A percentile compares a stretch with the other conserved stretches of the same genome.
phyloP scores from a whole-genome alignment of 78 protist species.

The Isochrysis galbana region DNA sequence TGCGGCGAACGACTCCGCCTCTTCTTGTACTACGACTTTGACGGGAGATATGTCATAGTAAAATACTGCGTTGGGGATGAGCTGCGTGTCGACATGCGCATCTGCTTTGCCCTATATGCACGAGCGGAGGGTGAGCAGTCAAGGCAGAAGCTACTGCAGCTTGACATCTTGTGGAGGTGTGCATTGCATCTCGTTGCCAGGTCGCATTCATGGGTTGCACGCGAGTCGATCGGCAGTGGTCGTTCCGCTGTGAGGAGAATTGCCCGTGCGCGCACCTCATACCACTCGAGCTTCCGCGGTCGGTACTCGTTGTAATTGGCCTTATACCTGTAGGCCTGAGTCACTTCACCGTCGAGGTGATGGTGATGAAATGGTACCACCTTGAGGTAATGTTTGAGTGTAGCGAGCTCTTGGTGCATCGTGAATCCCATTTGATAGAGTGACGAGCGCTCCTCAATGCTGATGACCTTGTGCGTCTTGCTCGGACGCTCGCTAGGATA shows the following conservation, averaged over 20 bases:
- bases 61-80: background rate
- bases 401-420: slow-evolving; percentile 25
- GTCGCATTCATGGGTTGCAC: too few relatives aligned
- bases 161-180: too few relatives aligned
- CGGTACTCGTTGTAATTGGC: slow-evolving; percentile 18
- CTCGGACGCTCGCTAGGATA: background rate
- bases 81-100: background rate
- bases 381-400: background rate
- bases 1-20: background rate
- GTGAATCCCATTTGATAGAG: background rate
- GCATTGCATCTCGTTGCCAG: too few relatives aligned
- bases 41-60: slow-evolving; percentile 22
- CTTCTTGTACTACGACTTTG: background rate
- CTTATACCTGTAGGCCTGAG: background rate
- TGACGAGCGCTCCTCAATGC: background rate
- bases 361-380: background rate
- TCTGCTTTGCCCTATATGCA: slow-evolving; percentile 23
- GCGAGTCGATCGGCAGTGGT: too few relatives aligned
- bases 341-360: background rate
- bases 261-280: too few relatives aligned
- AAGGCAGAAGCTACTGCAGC: too few relatives aligned
- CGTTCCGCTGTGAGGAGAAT: too few relatives aligned
- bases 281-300: slow-evolving; percentile 10
- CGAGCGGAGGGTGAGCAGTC: too few relatives aligned
- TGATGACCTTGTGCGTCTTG: background rate